Evolutionary conservation across 2,329 filamentous ascomycete species (phyloP).

Genomic region (Didymella exigua): DNA sequence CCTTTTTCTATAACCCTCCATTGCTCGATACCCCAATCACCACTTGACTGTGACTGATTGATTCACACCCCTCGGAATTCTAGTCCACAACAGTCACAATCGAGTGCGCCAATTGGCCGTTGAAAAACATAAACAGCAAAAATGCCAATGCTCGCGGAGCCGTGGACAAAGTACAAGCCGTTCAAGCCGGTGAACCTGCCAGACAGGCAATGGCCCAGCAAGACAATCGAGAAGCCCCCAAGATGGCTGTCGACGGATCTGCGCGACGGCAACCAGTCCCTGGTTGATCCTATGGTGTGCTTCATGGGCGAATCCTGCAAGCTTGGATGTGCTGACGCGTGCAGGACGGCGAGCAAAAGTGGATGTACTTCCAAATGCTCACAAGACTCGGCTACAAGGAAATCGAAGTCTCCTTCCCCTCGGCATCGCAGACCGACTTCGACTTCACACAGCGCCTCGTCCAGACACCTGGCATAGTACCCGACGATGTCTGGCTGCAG

Average conservation of each 20-base stretch:
- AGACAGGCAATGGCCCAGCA: conserved; percentile 82
- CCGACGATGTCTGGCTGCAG: conserved; percentile 89
- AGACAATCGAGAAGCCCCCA: conserved; percentile 80
- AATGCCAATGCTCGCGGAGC: conserved; percentile 69
- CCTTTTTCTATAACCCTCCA: background rate
- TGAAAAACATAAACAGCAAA: conserved; percentile 16
- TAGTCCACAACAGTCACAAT: background rate
- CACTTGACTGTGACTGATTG: conserved; percentile 9
- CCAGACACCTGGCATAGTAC: conserved; percentile 80
- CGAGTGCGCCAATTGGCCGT: conserved; percentile 3
- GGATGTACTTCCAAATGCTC: conserved; percentile 93
- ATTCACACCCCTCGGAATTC: background rate
- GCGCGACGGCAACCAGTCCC: conserved; percentile 91
- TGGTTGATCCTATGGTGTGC: conserved; percentile 88
- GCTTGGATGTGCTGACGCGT: conserved; percentile 15
- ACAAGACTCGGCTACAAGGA: conserved; percentile 94
- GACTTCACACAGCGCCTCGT: conserved; percentile 89
- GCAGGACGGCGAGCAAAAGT: conserved; percentile 93
- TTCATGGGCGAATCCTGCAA: background rate
- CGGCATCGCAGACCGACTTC: conserved; percentile 92
- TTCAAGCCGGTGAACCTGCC: conserved; percentile 71
- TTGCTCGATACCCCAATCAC: conserved; percentile 4
- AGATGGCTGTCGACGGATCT: conserved; percentile 90
- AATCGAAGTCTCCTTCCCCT: conserved; percentile 95
- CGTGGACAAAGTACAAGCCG: conserved; percentile 75